Evolutionary conservation across 768 basidiomycete species (phyloP).

Genomic region (Thelephora aurantiotincta): DNA sequence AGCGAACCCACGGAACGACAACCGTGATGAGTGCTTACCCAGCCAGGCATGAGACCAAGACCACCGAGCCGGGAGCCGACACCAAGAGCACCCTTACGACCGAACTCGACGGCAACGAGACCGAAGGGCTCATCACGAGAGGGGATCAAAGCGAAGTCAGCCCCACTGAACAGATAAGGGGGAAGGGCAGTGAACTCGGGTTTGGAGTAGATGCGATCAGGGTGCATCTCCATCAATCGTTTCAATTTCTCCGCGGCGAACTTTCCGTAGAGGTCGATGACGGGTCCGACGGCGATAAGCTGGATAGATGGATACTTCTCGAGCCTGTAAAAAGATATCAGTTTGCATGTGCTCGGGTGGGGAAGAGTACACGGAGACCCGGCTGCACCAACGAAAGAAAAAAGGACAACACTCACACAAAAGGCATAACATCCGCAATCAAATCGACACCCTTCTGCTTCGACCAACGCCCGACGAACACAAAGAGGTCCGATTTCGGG

Average conservation of each 20-base stretch:
- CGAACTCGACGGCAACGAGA: conserved; percentile 91
- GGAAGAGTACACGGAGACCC: conserved; percentile 2
- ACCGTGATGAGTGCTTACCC: conserved; percentile 41
- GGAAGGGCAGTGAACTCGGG: conserved; percentile 93
- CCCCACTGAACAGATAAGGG: conserved; percentile 87
- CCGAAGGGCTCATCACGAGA: conserved; percentile 96
- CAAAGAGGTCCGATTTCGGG: conserved; percentile 79
- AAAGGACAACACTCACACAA: conserved; percentile 40
- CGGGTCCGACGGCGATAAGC: conserved; percentile 80
- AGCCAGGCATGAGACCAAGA: conserved; percentile 94
- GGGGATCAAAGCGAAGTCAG: conserved; percentile 90
- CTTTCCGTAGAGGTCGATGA: conserved; percentile 89
- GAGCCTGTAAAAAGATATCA: conserved; percentile 29
- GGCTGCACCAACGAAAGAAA: not conserved
- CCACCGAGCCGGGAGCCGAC: conserved; percentile 90
- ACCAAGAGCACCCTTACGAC: conserved; percentile 90
- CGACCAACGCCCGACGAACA: conserved; percentile 96
- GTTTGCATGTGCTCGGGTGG: conserved; percentile 2
- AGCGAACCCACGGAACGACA: not conserved
- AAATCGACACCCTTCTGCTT: conserved; percentile 96
- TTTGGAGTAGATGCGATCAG: conserved; percentile 89
- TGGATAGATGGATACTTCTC: conserved; percentile 82
- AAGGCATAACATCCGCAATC: conserved; percentile 91
- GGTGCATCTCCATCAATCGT: conserved; percentile 89
- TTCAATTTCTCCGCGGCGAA: conserved; percentile 92